Conservation (phyloP, 139 green algal species). For the Picochlorum sp. region DNA sequence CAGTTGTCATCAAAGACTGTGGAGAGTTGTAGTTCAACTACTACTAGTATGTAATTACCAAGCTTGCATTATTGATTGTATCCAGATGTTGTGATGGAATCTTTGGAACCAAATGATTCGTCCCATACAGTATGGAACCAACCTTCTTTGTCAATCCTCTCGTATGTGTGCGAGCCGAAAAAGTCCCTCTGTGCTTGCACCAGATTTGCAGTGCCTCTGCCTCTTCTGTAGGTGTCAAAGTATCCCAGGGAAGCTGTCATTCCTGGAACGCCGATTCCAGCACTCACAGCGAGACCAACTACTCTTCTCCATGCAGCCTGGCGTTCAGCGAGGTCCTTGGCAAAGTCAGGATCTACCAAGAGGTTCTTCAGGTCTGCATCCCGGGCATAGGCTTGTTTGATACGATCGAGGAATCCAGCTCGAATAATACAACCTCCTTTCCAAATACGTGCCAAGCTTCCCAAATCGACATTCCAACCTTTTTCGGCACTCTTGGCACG, state of each 20-base stretch:
- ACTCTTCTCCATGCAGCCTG: constrained; percentile 82
- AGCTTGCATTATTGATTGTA: constrained; percentile 61
- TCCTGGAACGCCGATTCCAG: constrained; percentile 69
- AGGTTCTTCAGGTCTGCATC: constrained; percentile 76
- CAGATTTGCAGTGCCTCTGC: constrained; percentile 89
- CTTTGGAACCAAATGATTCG: constrained; percentile 61
- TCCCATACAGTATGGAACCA: constrained; percentile 92
- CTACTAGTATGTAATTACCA: not conserved
- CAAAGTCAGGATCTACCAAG: constrained; percentile 85
- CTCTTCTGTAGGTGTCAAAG: constrained; percentile 93
- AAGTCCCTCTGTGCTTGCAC: constrained; percentile 97
- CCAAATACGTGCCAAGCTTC: constrained; percentile 88
- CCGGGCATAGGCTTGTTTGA: constrained; percentile 78
- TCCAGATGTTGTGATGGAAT: constrained; percentile 83
- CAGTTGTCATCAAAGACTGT: constrained; percentile 41
- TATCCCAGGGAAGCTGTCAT: constrained; percentile 86
- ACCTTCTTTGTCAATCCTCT: constrained; percentile 68
- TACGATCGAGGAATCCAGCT: constrained; percentile 90
- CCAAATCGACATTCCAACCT: constrained; percentile 89
- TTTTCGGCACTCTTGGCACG: constrained; percentile 83
- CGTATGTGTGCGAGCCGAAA: constrained; percentile 97
- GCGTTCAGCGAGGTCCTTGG: constrained; percentile 58
- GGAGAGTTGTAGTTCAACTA: constrained; percentile 29
- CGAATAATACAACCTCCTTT: constrained; percentile 99
- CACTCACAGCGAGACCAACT: constrained; percentile 27